phyloP scores from a whole-genome alignment of 495 filamentous ascomycete species.

The Parmelia sp. region DNA sequence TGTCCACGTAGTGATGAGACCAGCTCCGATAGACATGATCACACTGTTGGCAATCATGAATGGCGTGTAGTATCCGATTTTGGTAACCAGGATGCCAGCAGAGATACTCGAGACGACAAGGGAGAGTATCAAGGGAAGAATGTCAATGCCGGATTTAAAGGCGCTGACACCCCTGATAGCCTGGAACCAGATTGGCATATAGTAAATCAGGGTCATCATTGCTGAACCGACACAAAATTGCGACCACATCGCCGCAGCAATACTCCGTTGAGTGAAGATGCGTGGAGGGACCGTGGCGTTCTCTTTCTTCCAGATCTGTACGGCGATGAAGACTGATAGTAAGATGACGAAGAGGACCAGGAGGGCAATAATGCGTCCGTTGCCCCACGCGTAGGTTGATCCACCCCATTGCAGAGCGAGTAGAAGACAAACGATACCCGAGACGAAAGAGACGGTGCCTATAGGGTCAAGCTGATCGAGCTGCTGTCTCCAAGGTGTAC shows the following conservation, averaged over 20 bases:
- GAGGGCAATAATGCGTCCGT: conserved; percentile 47
- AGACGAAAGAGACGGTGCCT: conserved; percentile 46
- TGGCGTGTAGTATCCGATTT: conserved; percentile 61
- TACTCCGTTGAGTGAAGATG: conserved; percentile 50
- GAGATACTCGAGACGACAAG: conserved; percentile 42
- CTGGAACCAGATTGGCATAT: conserved; percentile 73
- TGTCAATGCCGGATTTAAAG: conserved; percentile 34
- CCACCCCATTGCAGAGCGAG: conserved; percentile 59
- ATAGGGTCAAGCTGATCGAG: conserved; percentile 43
- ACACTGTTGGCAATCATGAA: conserved; percentile 48
- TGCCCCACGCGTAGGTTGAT: conserved; percentile 48
- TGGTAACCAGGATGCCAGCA: conserved; percentile 47
- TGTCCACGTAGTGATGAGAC: conserved; percentile 56
- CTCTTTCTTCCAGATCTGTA: conserved; percentile 42
- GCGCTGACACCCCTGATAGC: conserved; percentile 40
- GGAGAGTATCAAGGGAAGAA: conserved; percentile 40
- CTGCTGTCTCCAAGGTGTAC: conserved; percentile 37
- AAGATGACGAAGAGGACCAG: conserved; percentile 44
- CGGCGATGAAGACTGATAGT: conserved; percentile 37
- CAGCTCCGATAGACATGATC: conserved; percentile 54
- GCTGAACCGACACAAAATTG: conserved; percentile 27
- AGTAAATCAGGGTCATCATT: conserved; percentile 47
- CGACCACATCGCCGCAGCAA: conserved; percentile 41
- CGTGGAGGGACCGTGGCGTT: conserved; percentile 50
- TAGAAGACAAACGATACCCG: conserved; percentile 46